These are phyloP conservation scores for Verticillium nonalfalfae DNA, from an alignment of 2,329 filamentous ascomycete species.

Conservation along the genomic window DNA sequence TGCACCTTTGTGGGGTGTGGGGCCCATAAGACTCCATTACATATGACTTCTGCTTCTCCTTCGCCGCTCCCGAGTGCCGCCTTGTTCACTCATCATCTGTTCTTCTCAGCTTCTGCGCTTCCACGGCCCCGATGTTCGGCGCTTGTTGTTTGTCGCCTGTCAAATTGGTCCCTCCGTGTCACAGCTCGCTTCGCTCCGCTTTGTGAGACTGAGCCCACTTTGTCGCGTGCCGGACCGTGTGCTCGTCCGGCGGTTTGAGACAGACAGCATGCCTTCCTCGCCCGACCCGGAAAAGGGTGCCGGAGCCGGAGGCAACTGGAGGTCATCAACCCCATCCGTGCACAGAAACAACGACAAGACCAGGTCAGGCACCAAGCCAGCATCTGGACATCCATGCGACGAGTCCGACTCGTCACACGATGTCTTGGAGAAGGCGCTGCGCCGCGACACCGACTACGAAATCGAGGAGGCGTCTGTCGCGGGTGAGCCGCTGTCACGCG, in stretches of 20 bases:
- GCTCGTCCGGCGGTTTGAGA: not conserved
- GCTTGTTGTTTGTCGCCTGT: not conserved
- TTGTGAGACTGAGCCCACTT: not conserved
- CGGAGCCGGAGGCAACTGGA: constrained; percentile 5
- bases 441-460: constrained; percentile 30
- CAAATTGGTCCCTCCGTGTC: not conserved
- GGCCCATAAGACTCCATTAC: not conserved
- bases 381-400: constrained; percentile 5
- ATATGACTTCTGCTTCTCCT: not conserved
- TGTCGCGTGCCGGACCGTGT: not conserved
- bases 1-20: not conserved
- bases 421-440: constrained; percentile 29
- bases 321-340: constrained; percentile 1
- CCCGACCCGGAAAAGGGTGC: constrained; percentile 7
- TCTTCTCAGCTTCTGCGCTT: not conserved
- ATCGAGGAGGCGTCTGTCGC: constrained; percentile 10
- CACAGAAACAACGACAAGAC: constrained; percentile 4
- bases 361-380: not conserved
- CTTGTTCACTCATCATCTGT: not conserved
- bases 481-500: constrained; percentile 30
- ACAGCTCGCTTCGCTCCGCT: not conserved
- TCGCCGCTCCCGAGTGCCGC: not conserved
- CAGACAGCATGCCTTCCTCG: constrained; percentile 3
- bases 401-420: constrained; percentile 14
- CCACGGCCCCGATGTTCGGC: not conserved